A percentile compares a stretch with the other conserved stretches of the same genome.
Evolutionary conservation across 108 stramenopile genomes (phyloP).

Genomic region (Mayamaea pseudoterrestris): DNA sequence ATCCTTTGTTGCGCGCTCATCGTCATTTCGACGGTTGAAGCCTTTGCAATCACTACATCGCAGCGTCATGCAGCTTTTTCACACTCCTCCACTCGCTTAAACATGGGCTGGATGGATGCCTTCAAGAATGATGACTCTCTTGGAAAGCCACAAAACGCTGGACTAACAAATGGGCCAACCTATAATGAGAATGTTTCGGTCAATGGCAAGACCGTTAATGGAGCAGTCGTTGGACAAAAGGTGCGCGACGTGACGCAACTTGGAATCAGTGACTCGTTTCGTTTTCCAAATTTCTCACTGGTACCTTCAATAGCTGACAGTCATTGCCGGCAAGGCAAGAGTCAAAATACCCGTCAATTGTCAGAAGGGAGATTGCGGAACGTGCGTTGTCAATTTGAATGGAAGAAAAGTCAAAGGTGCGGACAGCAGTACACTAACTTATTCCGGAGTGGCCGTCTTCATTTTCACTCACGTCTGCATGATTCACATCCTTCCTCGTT

Average conservation of each 20-base stretch:
- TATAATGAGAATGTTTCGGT: constrained; percentile 70
- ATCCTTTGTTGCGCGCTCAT: too few relatives aligned
- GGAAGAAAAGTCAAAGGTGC: constrained; percentile 60
- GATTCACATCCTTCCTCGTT: constrained; percentile 1
- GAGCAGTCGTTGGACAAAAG: constrained; percentile 75
- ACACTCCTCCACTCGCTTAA: too few relatives aligned
- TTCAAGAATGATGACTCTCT: constrained; percentile 71
- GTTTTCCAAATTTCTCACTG: too few relatives aligned
- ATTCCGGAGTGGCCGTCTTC: too few relatives aligned
- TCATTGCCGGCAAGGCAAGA: constrained; percentile 52
- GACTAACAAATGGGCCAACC: constrained; percentile 49
- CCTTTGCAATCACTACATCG: too few relatives aligned
- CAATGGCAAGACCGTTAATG: constrained; percentile 63
- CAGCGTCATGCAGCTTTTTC: too few relatives aligned
- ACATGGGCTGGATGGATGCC: constrained; percentile 54
- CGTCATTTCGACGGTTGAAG: too few relatives aligned
- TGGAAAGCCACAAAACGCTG: constrained; percentile 53
- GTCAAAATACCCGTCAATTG: constrained; percentile 82
- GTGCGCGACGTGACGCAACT: too few relatives aligned
- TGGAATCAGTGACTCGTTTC: too few relatives aligned
- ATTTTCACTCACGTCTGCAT: too few relatives aligned
- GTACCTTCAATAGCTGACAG: too few relatives aligned
- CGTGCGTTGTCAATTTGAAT: constrained; percentile 64
- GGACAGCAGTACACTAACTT: too few relatives aligned
- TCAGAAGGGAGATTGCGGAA: constrained; percentile 79